Evolutionary conservation across 345 rosid genomes (phyloP).

Genomic region (Corchorus olitorius): DNA sequence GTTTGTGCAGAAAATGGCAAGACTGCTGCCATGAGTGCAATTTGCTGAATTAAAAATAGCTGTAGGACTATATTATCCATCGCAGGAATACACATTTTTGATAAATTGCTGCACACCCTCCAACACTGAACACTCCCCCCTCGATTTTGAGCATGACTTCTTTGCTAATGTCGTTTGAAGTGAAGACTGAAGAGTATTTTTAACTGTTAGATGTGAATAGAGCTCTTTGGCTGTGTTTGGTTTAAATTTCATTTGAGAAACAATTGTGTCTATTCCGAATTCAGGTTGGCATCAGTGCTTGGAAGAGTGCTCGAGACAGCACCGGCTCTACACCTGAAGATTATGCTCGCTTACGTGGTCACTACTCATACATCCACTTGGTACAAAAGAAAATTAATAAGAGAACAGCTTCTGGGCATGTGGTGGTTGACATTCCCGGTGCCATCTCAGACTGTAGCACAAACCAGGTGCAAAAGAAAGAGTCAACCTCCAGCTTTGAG

Average conservation of each 20-base stretch:
- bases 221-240: not conserved
- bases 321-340: conserved; percentile 96
- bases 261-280: not conserved
- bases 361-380: conserved; percentile 89
- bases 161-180: not conserved
- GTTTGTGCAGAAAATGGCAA: not conserved
- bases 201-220: not conserved
- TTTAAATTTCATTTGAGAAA: conserved; percentile 6
- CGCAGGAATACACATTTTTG: not conserved
- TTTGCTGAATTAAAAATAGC: conserved; percentile 1
- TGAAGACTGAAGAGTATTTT: not conserved
- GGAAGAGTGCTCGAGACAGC: conserved; percentile 85
- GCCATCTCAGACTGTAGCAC: conserved; percentile 25
- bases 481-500: conserved; percentile 52
- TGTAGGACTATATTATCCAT: not conserved
- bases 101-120: not conserved
- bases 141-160: not conserved
- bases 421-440: conserved; percentile 61
- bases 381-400: conserved; percentile 78
- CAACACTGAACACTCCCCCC: no score
- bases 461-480: conserved; percentile 47
- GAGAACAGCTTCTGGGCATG: conserved; percentile 51
- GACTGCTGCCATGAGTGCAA: not conserved
- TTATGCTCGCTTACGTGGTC: conserved; percentile 96
- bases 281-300: conserved; percentile 91